Conservation (phyloP, 2,329 filamentous ascomycete genomes). For the Amauroascus niger region DNA sequence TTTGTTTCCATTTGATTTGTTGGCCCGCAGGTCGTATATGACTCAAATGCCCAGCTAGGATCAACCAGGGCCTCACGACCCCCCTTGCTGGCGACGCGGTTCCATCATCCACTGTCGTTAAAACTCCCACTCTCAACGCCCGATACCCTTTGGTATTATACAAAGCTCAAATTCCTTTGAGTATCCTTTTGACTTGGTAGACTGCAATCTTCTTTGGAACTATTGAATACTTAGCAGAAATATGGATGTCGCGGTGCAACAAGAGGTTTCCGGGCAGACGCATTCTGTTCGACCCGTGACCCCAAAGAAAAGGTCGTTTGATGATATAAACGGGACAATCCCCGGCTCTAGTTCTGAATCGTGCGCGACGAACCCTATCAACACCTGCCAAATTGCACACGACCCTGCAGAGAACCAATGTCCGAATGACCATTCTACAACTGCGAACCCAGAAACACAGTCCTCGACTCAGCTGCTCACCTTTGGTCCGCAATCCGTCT, state of each 20-base stretch:
- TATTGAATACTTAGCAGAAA: background rate
- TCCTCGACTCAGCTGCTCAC: background rate
- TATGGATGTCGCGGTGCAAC: slow-evolving; percentile 11
- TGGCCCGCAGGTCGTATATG: background rate
- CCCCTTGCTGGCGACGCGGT: background rate
- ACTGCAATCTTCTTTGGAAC: background rate
- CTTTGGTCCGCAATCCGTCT: background rate
- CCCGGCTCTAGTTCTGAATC: background rate
- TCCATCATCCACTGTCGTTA: background rate
- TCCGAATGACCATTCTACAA: background rate
- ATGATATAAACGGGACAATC: slow-evolving; percentile 21
- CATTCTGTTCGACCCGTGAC: slow-evolving; percentile 13
- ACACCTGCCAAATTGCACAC: background rate
- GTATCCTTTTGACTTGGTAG: background rate
- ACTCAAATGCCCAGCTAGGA: background rate
- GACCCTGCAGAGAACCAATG: background rate
- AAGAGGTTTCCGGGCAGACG: slow-evolving; percentile 1
- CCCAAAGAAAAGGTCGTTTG: slow-evolving; percentile 25
- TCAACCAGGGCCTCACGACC: background rate
- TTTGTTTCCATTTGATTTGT: background rate
- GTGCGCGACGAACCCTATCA: background rate
- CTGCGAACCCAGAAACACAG: background rate
- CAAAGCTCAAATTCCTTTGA: background rate
- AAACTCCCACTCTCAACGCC: background rate
- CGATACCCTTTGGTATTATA: background rate